These are phyloP conservation scores for Umbelopsis vinacea DNA, from an alignment of 192 early-diverging fungal genomes.

Conservation along the genomic window DNA sequence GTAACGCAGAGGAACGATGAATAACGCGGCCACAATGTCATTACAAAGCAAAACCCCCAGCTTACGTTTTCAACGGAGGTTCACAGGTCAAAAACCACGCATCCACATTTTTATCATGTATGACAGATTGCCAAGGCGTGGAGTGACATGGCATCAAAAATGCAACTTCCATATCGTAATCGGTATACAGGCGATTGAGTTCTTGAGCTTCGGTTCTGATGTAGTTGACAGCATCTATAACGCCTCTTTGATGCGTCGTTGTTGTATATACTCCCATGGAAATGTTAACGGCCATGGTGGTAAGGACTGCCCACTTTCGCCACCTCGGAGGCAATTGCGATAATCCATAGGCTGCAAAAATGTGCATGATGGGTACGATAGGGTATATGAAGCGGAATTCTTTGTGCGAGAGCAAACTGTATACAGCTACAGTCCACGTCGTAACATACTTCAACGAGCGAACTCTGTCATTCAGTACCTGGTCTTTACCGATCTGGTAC, in stretches of 20 bases:
- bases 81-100: conserved; percentile 93
- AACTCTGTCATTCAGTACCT: conserved; percentile 8
- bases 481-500: conserved; percentile 31
- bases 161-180: conserved; percentile 50
- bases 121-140: conserved; percentile 87
- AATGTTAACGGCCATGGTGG: conserved; percentile 69
- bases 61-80: conserved; percentile 68
- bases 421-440: conserved; percentile 59
- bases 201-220: conserved; percentile 55
- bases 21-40: not conserved
- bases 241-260: conserved; percentile 89
- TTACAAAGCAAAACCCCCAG: conserved; percentile 33
- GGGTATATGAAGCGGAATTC: conserved; percentile 96
- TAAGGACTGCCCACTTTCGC: conserved; percentile 28
- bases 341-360: conserved; percentile 52
- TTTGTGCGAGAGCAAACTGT: conserved; percentile 86
- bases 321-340: conserved; percentile 22
- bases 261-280: conserved; percentile 72
- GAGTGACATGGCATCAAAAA: conserved; percentile 98
- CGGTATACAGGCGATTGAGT: not conserved
- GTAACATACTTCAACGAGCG: conserved; percentile 44
- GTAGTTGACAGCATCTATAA: conserved; percentile 83
- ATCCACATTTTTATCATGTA: conserved; percentile 65
- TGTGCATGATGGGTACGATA: conserved; percentile 69
- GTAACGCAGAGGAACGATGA: not conserved